Percentiles rank a stretch among this genome's conserved stretches.
Evolutionary conservation across 805 yeast genomes (phyloP).

Genomic region (Candida methanosorbosa): DNA sequence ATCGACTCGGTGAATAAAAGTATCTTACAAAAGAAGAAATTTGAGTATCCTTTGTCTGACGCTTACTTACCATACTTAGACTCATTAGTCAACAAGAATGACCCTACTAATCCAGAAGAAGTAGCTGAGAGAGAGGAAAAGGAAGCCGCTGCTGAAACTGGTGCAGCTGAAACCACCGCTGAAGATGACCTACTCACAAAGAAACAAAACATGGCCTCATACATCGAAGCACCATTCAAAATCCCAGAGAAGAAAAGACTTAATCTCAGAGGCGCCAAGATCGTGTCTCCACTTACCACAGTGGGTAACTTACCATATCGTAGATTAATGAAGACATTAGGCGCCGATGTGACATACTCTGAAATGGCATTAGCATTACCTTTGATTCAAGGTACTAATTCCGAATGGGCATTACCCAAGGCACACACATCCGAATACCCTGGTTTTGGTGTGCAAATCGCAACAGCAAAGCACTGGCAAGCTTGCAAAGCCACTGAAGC

Average conservation of each 20-base stretch:
- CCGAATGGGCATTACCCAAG: slow-evolving; percentile 97
- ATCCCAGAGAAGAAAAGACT: slow-evolving; percentile 76
- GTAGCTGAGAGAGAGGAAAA: slow-evolving; percentile 16
- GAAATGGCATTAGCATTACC: slow-evolving; percentile 94
- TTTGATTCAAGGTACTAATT: slow-evolving; percentile 77
- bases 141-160: slow-evolving; percentile 27
- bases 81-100: slow-evolving; percentile 36
- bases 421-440: slow-evolving; percentile 78
- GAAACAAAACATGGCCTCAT: slow-evolving; percentile 36
- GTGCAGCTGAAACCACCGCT: slow-evolving; percentile 19
- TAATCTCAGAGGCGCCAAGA: slow-evolving; percentile 64
- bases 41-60: slow-evolving; percentile 49
- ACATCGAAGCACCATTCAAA: slow-evolving; percentile 68
- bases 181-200: too few relatives aligned
- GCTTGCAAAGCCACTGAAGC: slow-evolving; percentile 90
- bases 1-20: slow-evolving; percentile 38
- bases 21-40: slow-evolving; percentile 51
- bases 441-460: slow-evolving; percentile 90
- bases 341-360: slow-evolving; percentile 88
- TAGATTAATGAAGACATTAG: slow-evolving; percentile 80
- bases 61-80: slow-evolving; percentile 58
- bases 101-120: slow-evolving; percentile 14
- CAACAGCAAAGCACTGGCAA: slow-evolving; percentile 87
- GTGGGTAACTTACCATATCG: slow-evolving; percentile 96
- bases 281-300: slow-evolving; percentile 92